These are phyloP conservation scores for Kodamaea kakaduensis DNA, from an alignment of 805 yeast species.

Conservation along the genomic window DNA sequence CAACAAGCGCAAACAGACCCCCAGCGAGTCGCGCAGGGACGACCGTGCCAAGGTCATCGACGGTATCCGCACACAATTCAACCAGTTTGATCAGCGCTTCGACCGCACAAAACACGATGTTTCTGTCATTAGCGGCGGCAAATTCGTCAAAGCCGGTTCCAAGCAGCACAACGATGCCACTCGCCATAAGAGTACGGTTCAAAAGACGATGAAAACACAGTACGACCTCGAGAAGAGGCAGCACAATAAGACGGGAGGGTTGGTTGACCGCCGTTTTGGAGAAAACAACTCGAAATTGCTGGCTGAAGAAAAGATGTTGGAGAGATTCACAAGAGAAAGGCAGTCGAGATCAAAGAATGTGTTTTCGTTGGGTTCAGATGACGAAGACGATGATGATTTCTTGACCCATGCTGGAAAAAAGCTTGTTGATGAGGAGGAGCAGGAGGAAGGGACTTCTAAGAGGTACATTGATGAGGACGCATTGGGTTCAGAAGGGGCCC, in stretches of 20 bases:
- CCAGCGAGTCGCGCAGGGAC: constrained; percentile 66
- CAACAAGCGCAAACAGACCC: constrained; percentile 43
- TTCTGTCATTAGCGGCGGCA: constrained; percentile 38
- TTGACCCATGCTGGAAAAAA: constrained; percentile 81
- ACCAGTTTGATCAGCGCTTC: constrained; percentile 80
- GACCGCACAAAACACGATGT: constrained; percentile 61
- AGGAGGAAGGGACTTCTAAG: constrained; percentile 30
- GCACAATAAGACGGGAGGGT: constrained; percentile 71
- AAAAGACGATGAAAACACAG: constrained; percentile 46
- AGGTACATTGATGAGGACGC: constrained; percentile 33
- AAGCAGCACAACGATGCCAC: constrained; percentile 34
- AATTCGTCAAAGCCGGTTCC: constrained; percentile 41
- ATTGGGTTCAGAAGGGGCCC: constrained; percentile 33
- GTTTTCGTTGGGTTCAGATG: constrained; percentile 61
- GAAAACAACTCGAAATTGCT: constrained; percentile 66
- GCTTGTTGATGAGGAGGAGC: constrained; percentile 38
- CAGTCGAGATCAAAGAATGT: constrained; percentile 55
- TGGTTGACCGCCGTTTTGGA: constrained; percentile 88
- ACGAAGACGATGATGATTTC: constrained; percentile 53
- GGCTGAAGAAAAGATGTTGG: constrained; percentile 93
- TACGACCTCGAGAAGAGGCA: constrained; percentile 61
- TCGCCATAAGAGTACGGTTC: constrained; percentile 32
- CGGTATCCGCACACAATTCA: constrained; percentile 76
- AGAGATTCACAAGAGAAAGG: constrained; percentile 86
- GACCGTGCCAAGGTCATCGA: constrained; percentile 53